Evolutionary conservation across 495 filamentous ascomycete genomes (phyloP).

Genomic region (Ascobolus immersus): DNA sequence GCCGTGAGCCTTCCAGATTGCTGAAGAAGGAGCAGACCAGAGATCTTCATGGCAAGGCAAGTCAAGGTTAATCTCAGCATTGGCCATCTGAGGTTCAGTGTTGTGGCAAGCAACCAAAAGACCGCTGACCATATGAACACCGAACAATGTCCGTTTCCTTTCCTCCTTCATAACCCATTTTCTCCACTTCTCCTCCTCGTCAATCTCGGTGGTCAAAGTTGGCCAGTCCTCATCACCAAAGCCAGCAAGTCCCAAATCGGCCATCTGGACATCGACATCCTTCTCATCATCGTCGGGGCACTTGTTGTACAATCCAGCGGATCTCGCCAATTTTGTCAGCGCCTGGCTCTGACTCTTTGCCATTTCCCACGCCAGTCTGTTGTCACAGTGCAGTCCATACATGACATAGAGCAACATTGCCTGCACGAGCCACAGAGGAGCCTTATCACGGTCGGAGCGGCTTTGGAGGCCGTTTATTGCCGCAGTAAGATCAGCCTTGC

Average conservation of each 20-base stretch:
- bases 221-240: slow-evolving; percentile 26
- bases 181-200: slow-evolving; percentile 64
- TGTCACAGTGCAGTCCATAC: slow-evolving; percentile 85
- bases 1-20: slow-evolving; percentile 51
- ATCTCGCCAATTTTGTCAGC: slow-evolving; percentile 69
- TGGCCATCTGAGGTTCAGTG: slow-evolving; percentile 66
- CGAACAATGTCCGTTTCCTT: slow-evolving; percentile 77
- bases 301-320: slow-evolving; percentile 41
- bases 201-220: slow-evolving; percentile 23
- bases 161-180: slow-evolving; percentile 76
- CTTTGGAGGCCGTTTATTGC: slow-evolving; percentile 40
- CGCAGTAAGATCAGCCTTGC: slow-evolving; percentile 55
- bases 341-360: slow-evolving; percentile 78
- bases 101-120: slow-evolving; percentile 83
- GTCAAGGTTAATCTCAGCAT: slow-evolving; percentile 79
- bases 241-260: slow-evolving; percentile 18
- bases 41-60: slow-evolving; percentile 85
- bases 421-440: slow-evolving; percentile 91
- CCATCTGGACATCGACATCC: slow-evolving; percentile 22
- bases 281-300: slow-evolving; percentile 18
- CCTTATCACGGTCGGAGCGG: slow-evolving; percentile 21
- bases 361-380: slow-evolving; percentile 71
- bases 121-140: slow-evolving; percentile 74
- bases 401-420: slow-evolving; percentile 94
- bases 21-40: slow-evolving; percentile 60